Evolutionary conservation across 345 rosid species (phyloP).

Genomic region (Microcos paniculata): DNA sequence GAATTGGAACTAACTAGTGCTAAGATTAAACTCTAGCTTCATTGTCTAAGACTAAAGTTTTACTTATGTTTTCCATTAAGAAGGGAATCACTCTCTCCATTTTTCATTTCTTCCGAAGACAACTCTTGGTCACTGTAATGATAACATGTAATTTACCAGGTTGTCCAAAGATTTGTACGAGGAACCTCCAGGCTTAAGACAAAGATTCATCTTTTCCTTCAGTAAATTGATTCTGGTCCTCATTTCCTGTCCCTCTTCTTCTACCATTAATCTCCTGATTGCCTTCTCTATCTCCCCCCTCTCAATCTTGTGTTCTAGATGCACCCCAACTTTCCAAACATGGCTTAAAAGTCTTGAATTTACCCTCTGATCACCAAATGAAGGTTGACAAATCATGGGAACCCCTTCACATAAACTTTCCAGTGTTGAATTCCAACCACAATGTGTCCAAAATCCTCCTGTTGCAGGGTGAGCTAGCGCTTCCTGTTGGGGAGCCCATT

Average conservation of each 20-base stretch:
- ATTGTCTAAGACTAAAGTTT: too few species aligned
- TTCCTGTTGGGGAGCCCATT: conserved; percentile 70
- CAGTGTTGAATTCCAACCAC: conserved; percentile 71
- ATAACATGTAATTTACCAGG: conserved; percentile 31
- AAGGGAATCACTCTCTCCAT: too few species aligned
- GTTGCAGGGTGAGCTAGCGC: conserved; percentile 52
- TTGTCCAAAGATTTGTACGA: conserved; percentile 38
- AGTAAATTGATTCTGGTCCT: conserved; percentile 25
- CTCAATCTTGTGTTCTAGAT: conserved; percentile 37
- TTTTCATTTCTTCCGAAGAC: too few species aligned
- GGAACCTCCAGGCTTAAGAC: conserved; percentile 42
- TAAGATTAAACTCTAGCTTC: too few species aligned
- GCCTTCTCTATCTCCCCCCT: conserved; percentile 39
- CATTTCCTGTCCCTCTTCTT: conserved; percentile 36
- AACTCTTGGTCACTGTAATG: too few species aligned
- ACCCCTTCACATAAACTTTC: conserved; percentile 62
- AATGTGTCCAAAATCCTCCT: conserved; percentile 66
- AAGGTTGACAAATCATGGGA: conserved; percentile 76
- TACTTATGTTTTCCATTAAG: too few species aligned
- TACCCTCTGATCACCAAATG: conserved; percentile 57
- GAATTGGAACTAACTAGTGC: too few species aligned
- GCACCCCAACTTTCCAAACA: conserved; percentile 58
- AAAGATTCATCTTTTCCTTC: conserved; percentile 35
- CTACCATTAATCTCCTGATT: conserved; percentile 33
- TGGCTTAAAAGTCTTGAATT: conserved; percentile 48